Percentiles rank a stretch among this genome's conserved stretches.
Conservation (phyloP, 768 basidiomycete species). For the Auricularia heimuer region DNA sequence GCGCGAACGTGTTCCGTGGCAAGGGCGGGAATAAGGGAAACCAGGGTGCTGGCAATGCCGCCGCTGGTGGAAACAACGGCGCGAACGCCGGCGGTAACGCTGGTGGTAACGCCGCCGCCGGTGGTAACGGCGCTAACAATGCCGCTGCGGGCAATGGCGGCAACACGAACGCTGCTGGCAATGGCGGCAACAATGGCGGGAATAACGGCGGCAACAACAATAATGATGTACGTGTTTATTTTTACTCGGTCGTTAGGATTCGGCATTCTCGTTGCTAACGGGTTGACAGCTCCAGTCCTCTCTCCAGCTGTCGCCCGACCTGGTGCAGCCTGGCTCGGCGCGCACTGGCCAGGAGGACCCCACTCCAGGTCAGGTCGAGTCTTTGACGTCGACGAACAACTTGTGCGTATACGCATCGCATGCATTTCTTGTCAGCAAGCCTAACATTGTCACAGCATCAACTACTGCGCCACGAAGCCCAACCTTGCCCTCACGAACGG, state of each 20-base stretch:
- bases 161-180: neutral
- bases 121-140: neutral
- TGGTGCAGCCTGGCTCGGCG: slow-evolving; percentile 33
- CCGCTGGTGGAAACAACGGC: slow-evolving; percentile 1
- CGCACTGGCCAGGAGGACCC: slow-evolving; percentile 31
- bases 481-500: slow-evolving; percentile 47
- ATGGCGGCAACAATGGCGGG: slow-evolving; percentile 8
- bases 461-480: slow-evolving; percentile 38
- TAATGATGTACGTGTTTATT: too few species aligned
- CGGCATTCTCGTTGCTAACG: neutral
- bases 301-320: slow-evolving; percentile 22
- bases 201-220: slow-evolving; percentile 22
- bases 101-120: neutral
- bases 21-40: neutral
- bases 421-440: too few species aligned
- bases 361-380: slow-evolving; percentile 40
- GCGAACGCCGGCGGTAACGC: neutral
- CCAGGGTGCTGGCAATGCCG: neutral
- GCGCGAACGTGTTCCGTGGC: neutral
- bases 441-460: slow-evolving; percentile 25
- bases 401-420: slow-evolving; percentile 18
- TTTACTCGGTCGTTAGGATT: neutral
- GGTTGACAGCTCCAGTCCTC: neutral
- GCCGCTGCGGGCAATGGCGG: neutral
- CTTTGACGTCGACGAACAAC: slow-evolving; percentile 48